Evolutionary conservation across 164 flowering plant genomes (phyloP), one percentile per base, ranked within the genome.

Genomic region (Liquidambar formosana): DNA sequence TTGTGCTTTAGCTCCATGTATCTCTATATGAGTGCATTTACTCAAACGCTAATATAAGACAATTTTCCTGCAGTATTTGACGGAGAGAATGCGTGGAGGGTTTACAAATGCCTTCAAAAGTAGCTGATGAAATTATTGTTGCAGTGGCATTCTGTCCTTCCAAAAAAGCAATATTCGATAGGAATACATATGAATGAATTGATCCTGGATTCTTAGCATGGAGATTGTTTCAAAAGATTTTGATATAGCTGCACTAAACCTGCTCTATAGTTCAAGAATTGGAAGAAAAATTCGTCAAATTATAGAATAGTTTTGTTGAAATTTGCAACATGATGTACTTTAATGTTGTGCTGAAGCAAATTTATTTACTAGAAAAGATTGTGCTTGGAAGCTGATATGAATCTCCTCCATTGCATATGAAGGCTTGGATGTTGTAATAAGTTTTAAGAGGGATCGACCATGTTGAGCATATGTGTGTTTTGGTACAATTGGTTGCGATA

Each of bases 41-140:
- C 61, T 52, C 0, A 43, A 48, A 65, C 65, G 68, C 79, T 76
- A 76, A 76, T 76, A 69, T 60, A 47, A 68, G 56, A 68, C 45
- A 76, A 71, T 76, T 72, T 72, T 64, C 53, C 53, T 76, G 79
- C 79, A 76, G 79, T 76, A 71, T 21, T 70, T 46, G 48, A 45
- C 68, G 52, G 28, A 60, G 56, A 70, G 71, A 75, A 46, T 70
- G 67, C 67, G 47, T 70, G 78, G 68, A 75, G 67, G 71, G 70
- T 61, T 70, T 75, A 22, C 67, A 69, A 61, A 51, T 73, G 52
- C 71, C 61, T 33, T 48, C 53, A 47, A 63, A 54, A 57, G 61
- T 68, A 64, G 49, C 64, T 68, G 76, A 63, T 67, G 41, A 66
- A 46, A 62, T 49, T 44, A 59, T 58, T 25, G 60, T 65, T 59